Percentiles rank a stretch among this genome's conserved stretches.
These are phyloP conservation scores for Cicer chorassanicum DNA, from an alignment of 306 rosid species.

Conservation along the genomic window DNA sequence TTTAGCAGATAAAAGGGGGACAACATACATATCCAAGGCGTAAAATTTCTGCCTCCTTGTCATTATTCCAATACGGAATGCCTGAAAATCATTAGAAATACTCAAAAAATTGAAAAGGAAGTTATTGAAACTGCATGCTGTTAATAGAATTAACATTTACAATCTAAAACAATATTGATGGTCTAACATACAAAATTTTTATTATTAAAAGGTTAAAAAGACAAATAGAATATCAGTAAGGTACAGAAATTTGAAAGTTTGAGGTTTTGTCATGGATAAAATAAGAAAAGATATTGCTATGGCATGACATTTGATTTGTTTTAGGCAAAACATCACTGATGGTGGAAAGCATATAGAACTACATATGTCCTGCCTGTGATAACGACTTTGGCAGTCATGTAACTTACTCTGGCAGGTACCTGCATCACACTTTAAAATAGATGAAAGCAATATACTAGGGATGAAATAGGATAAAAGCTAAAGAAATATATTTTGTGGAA, in stretches of 20 bases:
- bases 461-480: not conserved
- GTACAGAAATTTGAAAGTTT: constrained; percentile 3
- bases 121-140: not conserved
- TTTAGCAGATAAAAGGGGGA: constrained; percentile 7
- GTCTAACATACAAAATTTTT: not conserved
- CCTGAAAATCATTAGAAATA: constrained; percentile 59
- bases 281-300: not conserved
- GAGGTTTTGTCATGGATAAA: not conserved
- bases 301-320: not conserved
- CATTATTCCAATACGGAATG: constrained; percentile 68
- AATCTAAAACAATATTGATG: not conserved
- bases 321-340: not conserved
- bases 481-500: not conserved
- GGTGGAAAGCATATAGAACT: not conserved
- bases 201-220: not conserved
- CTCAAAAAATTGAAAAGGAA: constrained; percentile 27
- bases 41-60: constrained; percentile 74
- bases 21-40: constrained; percentile 79
- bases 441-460: not conserved
- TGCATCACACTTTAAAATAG: constrained; percentile 8
- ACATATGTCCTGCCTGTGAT: not conserved
- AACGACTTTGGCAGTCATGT: not conserved
- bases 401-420: constrained; percentile 4
- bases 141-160: not conserved
- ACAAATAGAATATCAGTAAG: not conserved